Evolutionary conservation across 2,329 filamentous ascomycete genomes (phyloP).

Genomic region (Cephalotrichum gorgonifer): DNA sequence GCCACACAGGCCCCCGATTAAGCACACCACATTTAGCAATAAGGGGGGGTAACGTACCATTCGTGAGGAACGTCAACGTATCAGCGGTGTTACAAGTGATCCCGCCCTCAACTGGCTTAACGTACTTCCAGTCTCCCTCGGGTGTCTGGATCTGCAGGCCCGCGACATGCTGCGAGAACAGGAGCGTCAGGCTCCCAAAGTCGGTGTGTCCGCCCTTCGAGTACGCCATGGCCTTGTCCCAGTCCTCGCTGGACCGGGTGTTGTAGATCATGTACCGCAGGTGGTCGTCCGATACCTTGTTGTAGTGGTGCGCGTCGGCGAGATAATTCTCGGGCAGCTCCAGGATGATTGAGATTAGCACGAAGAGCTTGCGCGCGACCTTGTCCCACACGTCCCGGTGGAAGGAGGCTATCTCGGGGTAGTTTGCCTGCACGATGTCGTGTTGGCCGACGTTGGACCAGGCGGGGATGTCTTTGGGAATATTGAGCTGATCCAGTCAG

Average conservation of each 20-base stretch:
- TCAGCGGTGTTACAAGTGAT: constrained; percentile 39
- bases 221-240: constrained; percentile 25
- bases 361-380: constrained; percentile 41
- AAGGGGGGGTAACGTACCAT: constrained; percentile 14
- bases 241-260: constrained; percentile 30
- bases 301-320: constrained; percentile 42
- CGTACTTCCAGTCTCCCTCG: constrained; percentile 23
- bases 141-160: constrained; percentile 37
- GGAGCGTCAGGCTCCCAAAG: constrained; percentile 38
- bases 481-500: constrained; percentile 26
- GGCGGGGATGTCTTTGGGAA: constrained; percentile 33
- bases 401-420: constrained; percentile 45
- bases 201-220: constrained; percentile 36
- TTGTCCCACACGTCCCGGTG: constrained; percentile 30
- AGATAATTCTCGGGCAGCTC: constrained; percentile 47
- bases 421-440: constrained; percentile 31
- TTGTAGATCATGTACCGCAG: constrained; percentile 50
- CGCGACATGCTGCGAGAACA: constrained; percentile 45
- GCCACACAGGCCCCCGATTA: too few species aligned
- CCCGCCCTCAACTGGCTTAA: constrained; percentile 18
- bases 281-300: constrained; percentile 40
- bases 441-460: constrained; percentile 28
- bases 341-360: constrained; percentile 47
- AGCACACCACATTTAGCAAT: neutral
- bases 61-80: constrained; percentile 32